Conservation (phyloP, 768 basidiomycete genomes). For the Podaxis rugospora region DNA sequence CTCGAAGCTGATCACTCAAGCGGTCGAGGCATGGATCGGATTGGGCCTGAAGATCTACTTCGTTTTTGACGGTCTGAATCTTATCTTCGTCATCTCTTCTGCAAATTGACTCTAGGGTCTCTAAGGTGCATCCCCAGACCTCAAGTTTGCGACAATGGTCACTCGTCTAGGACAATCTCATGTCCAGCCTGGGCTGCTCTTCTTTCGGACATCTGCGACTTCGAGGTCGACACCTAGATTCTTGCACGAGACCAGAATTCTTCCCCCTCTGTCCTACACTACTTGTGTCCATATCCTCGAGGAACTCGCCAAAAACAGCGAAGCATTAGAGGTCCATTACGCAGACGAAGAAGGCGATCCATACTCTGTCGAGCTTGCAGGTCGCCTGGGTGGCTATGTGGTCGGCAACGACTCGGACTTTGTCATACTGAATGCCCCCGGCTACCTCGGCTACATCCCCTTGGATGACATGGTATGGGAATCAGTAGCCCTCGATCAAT, state of each 20-base stretch:
- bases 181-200: constrained; percentile 62
- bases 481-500: constrained; percentile 22
- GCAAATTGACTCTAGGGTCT: constrained; percentile 11
- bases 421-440: constrained; percentile 69
- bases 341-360: constrained; percentile 84
- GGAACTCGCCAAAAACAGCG: constrained; percentile 26
- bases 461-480: constrained; percentile 75
- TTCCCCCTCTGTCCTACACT: constrained; percentile 63
- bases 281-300: constrained; percentile 56
- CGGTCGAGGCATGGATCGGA: constrained; percentile 64
- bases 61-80: constrained; percentile 74
- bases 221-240: constrained; percentile 67
- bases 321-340: constrained; percentile 51
- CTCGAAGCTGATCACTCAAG: constrained; percentile 36
- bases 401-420: constrained; percentile 82
- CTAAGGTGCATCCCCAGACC: constrained; percentile 61
- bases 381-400: constrained; percentile 67
- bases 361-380: constrained; percentile 81
- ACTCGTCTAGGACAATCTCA: constrained; percentile 53
- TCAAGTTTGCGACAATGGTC: constrained; percentile 68
- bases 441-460: constrained; percentile 75
- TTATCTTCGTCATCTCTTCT: constrained; percentile 3
- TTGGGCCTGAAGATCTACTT: constrained; percentile 65
- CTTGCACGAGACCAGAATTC: constrained; percentile 65
- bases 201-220: constrained; percentile 71